These are phyloP conservation scores for Spirogloea muscicola DNA, from an alignment of 139 green algal genomes.

Conservation along the genomic window DNA sequence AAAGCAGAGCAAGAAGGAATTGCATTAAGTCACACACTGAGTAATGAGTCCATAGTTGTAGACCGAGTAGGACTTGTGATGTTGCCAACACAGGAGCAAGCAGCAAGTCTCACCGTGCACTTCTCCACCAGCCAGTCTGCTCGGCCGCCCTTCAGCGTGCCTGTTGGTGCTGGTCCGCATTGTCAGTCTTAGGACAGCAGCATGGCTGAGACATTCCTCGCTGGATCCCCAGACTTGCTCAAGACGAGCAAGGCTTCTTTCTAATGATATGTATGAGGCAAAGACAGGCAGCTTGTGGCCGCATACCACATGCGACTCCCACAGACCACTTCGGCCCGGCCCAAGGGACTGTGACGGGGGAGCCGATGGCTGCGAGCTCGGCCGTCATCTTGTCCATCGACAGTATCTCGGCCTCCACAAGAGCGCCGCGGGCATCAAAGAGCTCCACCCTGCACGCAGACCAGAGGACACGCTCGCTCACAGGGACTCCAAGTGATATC, in stretches of 20 bases:
- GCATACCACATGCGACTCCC: constrained; percentile 67
- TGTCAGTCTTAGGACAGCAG: too few relatives aligned
- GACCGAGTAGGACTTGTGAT: not conserved
- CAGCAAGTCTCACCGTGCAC: constrained; percentile 47
- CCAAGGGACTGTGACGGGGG: not conserved
- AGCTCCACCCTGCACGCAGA: constrained; percentile 26
- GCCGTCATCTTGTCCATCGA: not conserved
- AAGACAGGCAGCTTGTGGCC: too few relatives aligned
- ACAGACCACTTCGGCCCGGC: constrained; percentile 48
- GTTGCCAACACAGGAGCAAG: not conserved
- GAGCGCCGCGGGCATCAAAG: constrained; percentile 14
- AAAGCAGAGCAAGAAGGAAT: too few relatives aligned
- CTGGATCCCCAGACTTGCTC: too few relatives aligned
- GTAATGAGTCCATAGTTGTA: too few relatives aligned
- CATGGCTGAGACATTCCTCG: too few relatives aligned
- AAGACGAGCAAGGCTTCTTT: too few relatives aligned
- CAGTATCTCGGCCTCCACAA: not conserved
- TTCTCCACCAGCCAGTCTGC: constrained; percentile 93
- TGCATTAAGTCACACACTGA: too few relatives aligned
- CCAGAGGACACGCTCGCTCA: too few relatives aligned
- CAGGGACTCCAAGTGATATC: too few relatives aligned
- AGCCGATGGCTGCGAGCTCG: not conserved
- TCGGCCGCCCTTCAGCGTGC: constrained; percentile 77
- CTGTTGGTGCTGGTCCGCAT: too few relatives aligned
- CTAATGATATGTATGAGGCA: too few relatives aligned